Percentiles rank a stretch among this genome's conserved stretches.
These are phyloP conservation scores for Acacia pycnantha DNA, from an alignment of 331 rosid genomes.

Conservation along the genomic window DNA sequence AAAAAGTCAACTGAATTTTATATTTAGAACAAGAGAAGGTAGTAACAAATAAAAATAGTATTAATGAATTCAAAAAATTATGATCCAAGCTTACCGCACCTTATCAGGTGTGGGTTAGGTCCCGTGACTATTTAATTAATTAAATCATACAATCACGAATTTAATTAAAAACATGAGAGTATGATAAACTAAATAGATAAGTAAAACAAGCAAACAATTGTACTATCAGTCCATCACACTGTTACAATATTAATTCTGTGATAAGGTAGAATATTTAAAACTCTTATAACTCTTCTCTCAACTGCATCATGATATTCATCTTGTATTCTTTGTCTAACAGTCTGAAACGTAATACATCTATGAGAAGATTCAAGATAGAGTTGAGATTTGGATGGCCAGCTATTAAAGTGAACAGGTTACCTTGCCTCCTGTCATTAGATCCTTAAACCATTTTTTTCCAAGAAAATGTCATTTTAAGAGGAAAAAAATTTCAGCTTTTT, in stretches of 20 bases:
- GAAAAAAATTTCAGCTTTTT: slow-evolving; percentile 23
- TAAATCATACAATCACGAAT: slow-evolving; percentile 28
- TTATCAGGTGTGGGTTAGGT: slow-evolving; percentile 84
- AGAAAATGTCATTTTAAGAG: slow-evolving; percentile 50
- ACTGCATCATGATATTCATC: slow-evolving; percentile 98
- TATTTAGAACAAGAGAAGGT: too few relatives aligned
- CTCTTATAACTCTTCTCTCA: slow-evolving; percentile 94
- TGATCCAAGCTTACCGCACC: slow-evolving; percentile 70
- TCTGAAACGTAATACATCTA: slow-evolving; percentile 42
- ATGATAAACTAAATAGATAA: slow-evolving; percentile 23
- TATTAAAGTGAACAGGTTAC: slow-evolving; percentile 11
- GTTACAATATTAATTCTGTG: slow-evolving; percentile 21
- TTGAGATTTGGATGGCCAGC: slow-evolving; percentile 7
- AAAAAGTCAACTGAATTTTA: too few relatives aligned
- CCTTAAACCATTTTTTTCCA: slow-evolving; percentile 74
- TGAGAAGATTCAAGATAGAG: slow-evolving; percentile 37
- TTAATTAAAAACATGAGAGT: slow-evolving; percentile 10
- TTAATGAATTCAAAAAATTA: slow-evolving; percentile 1
- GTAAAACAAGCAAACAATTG: background rate
- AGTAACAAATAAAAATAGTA: too few relatives aligned
- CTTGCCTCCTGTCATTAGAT: slow-evolving; percentile 80
- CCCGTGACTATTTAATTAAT: slow-evolving; percentile 70
- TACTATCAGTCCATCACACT: background rate
- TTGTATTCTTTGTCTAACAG: slow-evolving; percentile 84
- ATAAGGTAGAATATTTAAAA: slow-evolving; percentile 42